Evolutionary conservation across 495 filamentous ascomycete genomes (phyloP), one percentile per base, ranked within the genome.

Genomic region (Glarea lozoyensis): DNA sequence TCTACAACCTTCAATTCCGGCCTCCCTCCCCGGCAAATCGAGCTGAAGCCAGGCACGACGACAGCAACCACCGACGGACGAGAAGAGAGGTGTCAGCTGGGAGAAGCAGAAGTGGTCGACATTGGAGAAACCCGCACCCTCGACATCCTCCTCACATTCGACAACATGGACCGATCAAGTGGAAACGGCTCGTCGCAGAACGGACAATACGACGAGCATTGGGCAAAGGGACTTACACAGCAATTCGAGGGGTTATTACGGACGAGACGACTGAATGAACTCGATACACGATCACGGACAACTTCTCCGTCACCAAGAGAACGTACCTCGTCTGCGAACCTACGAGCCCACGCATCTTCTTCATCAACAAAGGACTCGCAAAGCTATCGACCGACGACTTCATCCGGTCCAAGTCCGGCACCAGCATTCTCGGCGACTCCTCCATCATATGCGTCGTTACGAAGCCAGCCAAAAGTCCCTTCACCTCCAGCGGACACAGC

Each of bases 241-340:
- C 78, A 82, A 53, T 94, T 92, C 58, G 81, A 89, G 50, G 79
- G 85, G 42, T 60, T 88, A 36, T 69, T 94, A 58, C 78, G 81
- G 56, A 82, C 76, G 25, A 86, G 80, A 60, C 72, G 86, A 58
- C 76, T 93, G 64, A 86, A 79, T 57, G 81, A 84, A 43, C 72
- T 95, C 24, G 72, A 77, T 56, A 53, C 67, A 48, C 65, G 66
- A 27, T 70, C 82, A 4, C 65, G 67, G 32, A 72, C 60, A 18
- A 68, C 70, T 23, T 79, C 81, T 33, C 73, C 74, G 3, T 64
- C 76, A 35, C 66, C 69, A 9, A 48, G 62, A 43, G 67, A 73
- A 33, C 60, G 60, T 27, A 54, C 61, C 7, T 70, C 70, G 13
- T 66, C 68, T 6, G 53, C 48, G 21, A 68, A 67, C 37, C 56